Evolutionary conservation across 2,329 filamentous ascomycete species (phyloP).

Genomic region (Penicillium freii): DNA sequence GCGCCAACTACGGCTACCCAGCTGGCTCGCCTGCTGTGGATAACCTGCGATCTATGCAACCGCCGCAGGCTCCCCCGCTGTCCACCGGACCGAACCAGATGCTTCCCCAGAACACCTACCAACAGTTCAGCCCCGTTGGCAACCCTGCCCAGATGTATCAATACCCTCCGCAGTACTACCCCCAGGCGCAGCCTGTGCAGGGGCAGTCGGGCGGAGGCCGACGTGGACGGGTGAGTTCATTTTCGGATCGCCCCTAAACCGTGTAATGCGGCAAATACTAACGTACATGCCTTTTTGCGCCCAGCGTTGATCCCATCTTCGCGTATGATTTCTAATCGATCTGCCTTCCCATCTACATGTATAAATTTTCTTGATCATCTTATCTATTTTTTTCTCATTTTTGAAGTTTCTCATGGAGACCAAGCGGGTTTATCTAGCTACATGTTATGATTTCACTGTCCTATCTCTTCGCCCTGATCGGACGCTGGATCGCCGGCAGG

Average conservation of each 20-base stretch:
- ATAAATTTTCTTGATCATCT: slow-evolving; percentile 30
- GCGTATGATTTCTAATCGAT: slow-evolving; percentile 26
- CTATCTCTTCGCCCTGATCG: slow-evolving; percentile 30
- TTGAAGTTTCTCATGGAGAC: slow-evolving; percentile 27
- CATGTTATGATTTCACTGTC: slow-evolving; percentile 30
- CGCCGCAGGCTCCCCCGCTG: slow-evolving; percentile 37
- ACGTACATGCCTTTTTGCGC: slow-evolving; percentile 1
- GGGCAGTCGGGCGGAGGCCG: slow-evolving; percentile 50
- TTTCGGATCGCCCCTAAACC: slow-evolving; percentile 9
- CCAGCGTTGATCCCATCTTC: slow-evolving; percentile 33
- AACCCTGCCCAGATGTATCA: slow-evolving; percentile 49
- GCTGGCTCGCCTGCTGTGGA: slow-evolving; percentile 42
- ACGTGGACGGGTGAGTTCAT: slow-evolving; percentile 53
- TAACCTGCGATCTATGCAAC: slow-evolving; percentile 42
- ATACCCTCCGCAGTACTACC: slow-evolving; percentile 53
- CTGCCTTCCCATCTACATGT: slow-evolving; percentile 34
- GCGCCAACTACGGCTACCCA: slow-evolving; percentile 46
- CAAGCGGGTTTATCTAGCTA: slow-evolving; percentile 34
- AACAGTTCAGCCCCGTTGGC: slow-evolving; percentile 48
- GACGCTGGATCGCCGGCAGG: slow-evolving; percentile 44
- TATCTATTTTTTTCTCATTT: slow-evolving; percentile 25
- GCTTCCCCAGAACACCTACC: slow-evolving; percentile 49
- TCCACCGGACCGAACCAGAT: slow-evolving; percentile 41
- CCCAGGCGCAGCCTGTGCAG: slow-evolving; percentile 44
- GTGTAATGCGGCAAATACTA: background rate